These are phyloP conservation scores for Monosporascus sp. DNA, from an alignment of 2,329 filamentous ascomycete genomes.

Conservation along the genomic window DNA sequence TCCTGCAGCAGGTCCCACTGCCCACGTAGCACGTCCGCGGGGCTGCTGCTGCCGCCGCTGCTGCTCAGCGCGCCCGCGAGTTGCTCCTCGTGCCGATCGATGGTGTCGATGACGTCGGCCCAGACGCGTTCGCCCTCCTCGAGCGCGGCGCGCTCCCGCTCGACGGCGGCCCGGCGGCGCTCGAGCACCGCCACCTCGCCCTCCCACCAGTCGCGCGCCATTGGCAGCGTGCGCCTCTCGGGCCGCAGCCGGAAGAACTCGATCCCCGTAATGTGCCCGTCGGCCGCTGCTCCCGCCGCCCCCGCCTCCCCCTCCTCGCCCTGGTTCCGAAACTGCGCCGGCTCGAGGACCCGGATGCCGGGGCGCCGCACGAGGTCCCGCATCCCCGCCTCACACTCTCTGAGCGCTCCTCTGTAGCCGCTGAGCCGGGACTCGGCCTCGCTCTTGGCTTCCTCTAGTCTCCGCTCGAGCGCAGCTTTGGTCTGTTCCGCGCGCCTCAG, in stretches of 20 bases:
- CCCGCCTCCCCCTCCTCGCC: conserved; percentile 11
- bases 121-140: conserved; percentile 64
- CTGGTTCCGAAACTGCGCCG: conserved; percentile 33
- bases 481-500: conserved; percentile 56
- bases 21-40: conserved; percentile 35
- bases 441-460: conserved; percentile 59
- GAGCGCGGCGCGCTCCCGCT: conserved; percentile 59
- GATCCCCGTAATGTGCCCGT: conserved; percentile 30
- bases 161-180: conserved; percentile 48
- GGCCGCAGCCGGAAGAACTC: conserved; percentile 58
- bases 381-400: conserved; percentile 60
- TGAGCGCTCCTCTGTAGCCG: conserved; percentile 63
- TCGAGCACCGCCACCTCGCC: conserved; percentile 55
- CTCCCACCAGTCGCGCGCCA: conserved; percentile 69
- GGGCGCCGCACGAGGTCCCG: conserved; percentile 53
- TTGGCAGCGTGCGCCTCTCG: conserved; percentile 60
- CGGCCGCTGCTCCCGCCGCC: conserved; percentile 11
- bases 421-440: conserved; percentile 66
- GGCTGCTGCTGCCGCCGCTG: conserved; percentile 12
- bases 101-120: conserved; percentile 54
- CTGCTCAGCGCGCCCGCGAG: conserved; percentile 13
- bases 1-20: conserved; percentile 53
- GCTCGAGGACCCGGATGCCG: conserved; percentile 48
- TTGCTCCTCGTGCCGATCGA: conserved; percentile 58
- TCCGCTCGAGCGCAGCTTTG: conserved; percentile 52